Percentiles rank a stretch among this genome's conserved stretches.
These are phyloP conservation scores for Vitis riparia DNA, from an alignment of 164 flowering plant species.

Conservation along the genomic window DNA sequence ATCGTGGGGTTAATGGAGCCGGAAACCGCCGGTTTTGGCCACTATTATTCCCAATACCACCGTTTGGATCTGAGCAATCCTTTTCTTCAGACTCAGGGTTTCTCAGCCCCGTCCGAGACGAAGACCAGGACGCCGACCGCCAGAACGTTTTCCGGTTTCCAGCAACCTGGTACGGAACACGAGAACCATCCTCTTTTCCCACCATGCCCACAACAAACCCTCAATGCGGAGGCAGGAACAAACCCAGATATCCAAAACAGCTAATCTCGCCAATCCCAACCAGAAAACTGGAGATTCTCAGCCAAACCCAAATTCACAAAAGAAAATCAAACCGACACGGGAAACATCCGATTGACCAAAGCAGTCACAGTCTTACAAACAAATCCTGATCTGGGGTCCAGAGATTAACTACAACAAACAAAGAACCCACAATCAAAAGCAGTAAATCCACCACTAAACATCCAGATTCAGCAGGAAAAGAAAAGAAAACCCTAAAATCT, in stretches of 20 bases:
- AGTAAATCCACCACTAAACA: too few relatives aligned
- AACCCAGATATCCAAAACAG: constrained; percentile 5
- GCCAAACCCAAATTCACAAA: too few relatives aligned
- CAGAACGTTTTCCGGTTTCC: constrained; percentile 53
- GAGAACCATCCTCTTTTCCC: constrained; percentile 58
- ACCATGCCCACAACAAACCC: constrained; percentile 44
- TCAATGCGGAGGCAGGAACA: constrained; percentile 2
- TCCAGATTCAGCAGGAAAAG: too few relatives aligned
- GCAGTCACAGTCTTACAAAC: background rate
- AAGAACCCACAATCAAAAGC: too few relatives aligned
- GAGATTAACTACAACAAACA: background rate
- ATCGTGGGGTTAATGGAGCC: constrained; percentile 71
- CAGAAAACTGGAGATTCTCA: background rate
- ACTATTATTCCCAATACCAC: constrained; percentile 18
- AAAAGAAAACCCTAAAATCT: too few relatives aligned
- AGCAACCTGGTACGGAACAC: constrained; percentile 37
- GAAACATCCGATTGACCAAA: too few relatives aligned
- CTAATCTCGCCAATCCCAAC: background rate
- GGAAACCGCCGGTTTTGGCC: constrained; percentile 49
- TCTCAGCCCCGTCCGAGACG: constrained; percentile 47
- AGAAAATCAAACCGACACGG: constrained; percentile 7
- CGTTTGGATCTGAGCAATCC: constrained; percentile 37
- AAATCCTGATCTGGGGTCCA: background rate
- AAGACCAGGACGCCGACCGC: constrained; percentile 88
- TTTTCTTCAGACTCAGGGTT: constrained; percentile 34